A percentile compares a stretch with the other conserved stretches of the same genome.
These are phyloP conservation scores for Spizellomyces punctatus DNA, from an alignment of 192 early-diverging fungal species.

Conservation along the genomic window DNA sequence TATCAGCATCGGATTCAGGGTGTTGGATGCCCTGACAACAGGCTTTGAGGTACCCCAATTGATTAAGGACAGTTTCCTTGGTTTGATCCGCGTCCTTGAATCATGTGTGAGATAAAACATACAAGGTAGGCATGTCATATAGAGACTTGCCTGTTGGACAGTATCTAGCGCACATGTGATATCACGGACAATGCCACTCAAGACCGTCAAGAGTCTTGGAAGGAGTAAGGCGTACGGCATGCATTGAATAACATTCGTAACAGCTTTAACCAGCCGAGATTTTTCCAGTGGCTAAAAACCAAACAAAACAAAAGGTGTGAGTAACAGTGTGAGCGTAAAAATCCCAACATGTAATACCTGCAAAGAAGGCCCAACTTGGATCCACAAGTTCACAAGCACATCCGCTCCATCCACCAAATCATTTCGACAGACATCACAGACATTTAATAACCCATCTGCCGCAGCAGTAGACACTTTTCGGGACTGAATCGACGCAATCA, in stretches of 20 bases:
- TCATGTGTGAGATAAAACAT: neutral
- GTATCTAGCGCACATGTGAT: conserved; percentile 28
- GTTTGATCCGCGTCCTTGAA: conserved; percentile 3
- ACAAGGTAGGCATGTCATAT: neutral
- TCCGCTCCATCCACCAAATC: conserved; percentile 30
- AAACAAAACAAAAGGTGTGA: neutral
- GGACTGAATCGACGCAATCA: conserved; percentile 20
- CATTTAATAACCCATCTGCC: conserved; percentile 16
- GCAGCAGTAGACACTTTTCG: conserved; percentile 23
- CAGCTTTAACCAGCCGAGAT: conserved; percentile 24
- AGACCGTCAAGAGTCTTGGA: conserved; percentile 30
- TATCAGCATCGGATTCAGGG: neutral
- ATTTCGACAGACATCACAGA: conserved; percentile 31
- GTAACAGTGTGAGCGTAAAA: too few relatives aligned
- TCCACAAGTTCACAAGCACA: conserved; percentile 17
- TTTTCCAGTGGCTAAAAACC: conserved; percentile 11
- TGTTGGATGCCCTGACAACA: conserved; percentile 25
- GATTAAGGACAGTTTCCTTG: conserved; percentile 12
- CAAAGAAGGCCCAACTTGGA: conserved; percentile 6
- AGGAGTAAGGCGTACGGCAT: conserved; percentile 29
- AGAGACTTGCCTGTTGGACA: conserved; percentile 7
- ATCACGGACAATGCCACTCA: conserved; percentile 31
- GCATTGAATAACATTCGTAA: conserved; percentile 32
- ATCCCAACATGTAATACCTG: neutral
- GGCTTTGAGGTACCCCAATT: conserved; percentile 16